phyloP scores from a whole-genome alignment of 2,329 filamentous ascomycete species.

The Cladobotryum mycophilum region DNA sequence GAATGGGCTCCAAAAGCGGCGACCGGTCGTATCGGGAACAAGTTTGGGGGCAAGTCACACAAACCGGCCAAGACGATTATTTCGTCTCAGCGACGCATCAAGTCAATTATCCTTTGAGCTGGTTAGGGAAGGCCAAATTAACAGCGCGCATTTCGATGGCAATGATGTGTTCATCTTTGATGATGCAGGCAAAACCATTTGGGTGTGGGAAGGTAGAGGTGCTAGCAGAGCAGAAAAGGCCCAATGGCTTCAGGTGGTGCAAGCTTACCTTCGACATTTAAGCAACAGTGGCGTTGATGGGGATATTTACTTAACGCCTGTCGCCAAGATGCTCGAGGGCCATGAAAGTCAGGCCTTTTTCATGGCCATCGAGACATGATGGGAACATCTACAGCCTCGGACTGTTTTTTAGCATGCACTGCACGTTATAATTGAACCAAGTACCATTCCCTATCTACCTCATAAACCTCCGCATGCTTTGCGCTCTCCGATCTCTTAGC shows the following conservation, averaged over 20 bases:
- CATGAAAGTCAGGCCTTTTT: slow-evolving; percentile 49
- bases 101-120: slow-evolving; percentile 52
- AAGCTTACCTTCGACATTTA: slow-evolving; percentile 45
- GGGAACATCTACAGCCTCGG: neutral
- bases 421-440: too few relatives aligned
- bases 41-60: slow-evolving; percentile 11
- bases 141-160: slow-evolving; percentile 45
- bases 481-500: too few relatives aligned
- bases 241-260: slow-evolving; percentile 54
- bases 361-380: slow-evolving; percentile 34
- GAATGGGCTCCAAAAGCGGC: slow-evolving; percentile 33
- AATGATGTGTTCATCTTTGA: slow-evolving; percentile 58
- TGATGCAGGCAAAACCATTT: slow-evolving; percentile 50
- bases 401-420: too few relatives aligned
- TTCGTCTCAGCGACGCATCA: slow-evolving; percentile 56
- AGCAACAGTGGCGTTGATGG: slow-evolving; percentile 24
- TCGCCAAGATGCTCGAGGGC: slow-evolving; percentile 53
- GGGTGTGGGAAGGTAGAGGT: slow-evolving; percentile 59
- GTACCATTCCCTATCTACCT: too few relatives aligned
- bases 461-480: too few relatives aligned
- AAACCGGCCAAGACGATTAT: slow-evolving; percentile 39
- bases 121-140: slow-evolving; percentile 49
- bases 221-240: slow-evolving; percentile 55
- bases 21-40: slow-evolving; percentile 32
- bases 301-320: slow-evolving; percentile 39